phyloP scores from a whole-genome alignment of 305 asterid genomes.

The Petunia hybrid region DNA sequence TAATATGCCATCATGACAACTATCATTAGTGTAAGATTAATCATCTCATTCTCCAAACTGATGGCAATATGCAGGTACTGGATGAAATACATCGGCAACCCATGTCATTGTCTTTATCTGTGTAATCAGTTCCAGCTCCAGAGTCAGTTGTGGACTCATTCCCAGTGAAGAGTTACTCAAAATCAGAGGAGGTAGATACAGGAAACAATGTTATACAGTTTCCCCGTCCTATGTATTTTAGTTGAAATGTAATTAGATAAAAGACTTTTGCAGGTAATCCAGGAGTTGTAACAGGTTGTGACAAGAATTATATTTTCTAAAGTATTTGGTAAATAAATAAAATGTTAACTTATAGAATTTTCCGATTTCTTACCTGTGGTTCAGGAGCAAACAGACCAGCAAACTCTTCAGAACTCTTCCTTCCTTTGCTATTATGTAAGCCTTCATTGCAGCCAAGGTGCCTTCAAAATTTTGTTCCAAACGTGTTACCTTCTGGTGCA shows the following conservation, averaged over 20 bases:
- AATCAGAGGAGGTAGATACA: conserved; percentile 50
- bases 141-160: conserved; percentile 88
- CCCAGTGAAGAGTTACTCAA: conserved; percentile 68
- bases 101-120: conserved; percentile 70
- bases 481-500: too few species aligned
- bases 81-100: conserved; percentile 96
- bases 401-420: too few species aligned
- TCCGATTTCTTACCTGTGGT: too few species aligned
- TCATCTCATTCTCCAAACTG: conserved; percentile 52
- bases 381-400: too few species aligned
- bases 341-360: too few species aligned
- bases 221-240: conserved; percentile 26
- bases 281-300: too few species aligned
- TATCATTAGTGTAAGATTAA: conserved; percentile 47
- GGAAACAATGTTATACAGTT: conserved; percentile 66
- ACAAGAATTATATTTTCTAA: too few species aligned
- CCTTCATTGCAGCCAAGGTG: too few species aligned
- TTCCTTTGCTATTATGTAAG: too few species aligned
- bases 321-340: too few species aligned
- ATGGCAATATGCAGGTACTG: conserved; percentile 63
- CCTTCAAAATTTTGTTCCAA: too few species aligned
- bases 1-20: conserved; percentile 66
- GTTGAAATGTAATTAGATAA: neutral
- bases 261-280: too few species aligned
- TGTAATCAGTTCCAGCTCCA: conserved; percentile 85